These are phyloP conservation scores for Rauvolfia tetraphylla DNA, from an alignment of 257 asterid genomes.

Conservation along the genomic window DNA sequence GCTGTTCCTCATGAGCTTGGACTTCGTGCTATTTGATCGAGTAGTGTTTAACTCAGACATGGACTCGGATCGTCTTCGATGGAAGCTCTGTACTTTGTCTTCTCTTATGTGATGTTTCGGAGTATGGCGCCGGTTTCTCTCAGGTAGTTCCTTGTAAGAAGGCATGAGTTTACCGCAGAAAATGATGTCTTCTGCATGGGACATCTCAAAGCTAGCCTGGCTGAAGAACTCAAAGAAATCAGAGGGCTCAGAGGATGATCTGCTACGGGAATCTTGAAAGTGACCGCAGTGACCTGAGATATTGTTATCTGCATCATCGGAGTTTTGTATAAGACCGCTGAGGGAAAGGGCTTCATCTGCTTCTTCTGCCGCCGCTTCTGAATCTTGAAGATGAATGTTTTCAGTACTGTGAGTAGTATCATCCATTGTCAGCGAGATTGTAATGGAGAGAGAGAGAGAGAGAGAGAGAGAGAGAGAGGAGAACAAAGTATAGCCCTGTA, in stretches of 20 bases:
- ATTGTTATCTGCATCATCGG: conserved; percentile 7
- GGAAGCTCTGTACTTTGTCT: background rate
- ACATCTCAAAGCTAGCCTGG: conserved; percentile 34
- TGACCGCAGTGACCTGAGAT: background rate
- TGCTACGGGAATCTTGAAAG: conserved; percentile 5
- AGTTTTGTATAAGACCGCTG: conserved; percentile 13
- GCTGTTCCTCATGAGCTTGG: conserved; percentile 32
- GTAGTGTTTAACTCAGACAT: conserved; percentile 8
- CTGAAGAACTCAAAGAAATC: conserved; percentile 62
- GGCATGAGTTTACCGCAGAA: conserved; percentile 55
- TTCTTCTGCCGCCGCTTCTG: conserved; percentile 1
- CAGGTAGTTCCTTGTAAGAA: conserved; percentile 16
- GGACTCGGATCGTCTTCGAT: conserved; percentile 18
- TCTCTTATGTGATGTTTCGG: background rate
- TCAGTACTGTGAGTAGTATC: background rate
- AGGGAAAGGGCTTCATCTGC: conserved; percentile 26
- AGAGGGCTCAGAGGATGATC: conserved; percentile 49
- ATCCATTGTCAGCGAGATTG: conserved; percentile 6
- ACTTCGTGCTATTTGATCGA: background rate
- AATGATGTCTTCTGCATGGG: conserved; percentile 64
- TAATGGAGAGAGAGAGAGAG: background rate
- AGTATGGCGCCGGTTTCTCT: background rate
- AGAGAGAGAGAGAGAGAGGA: background rate
- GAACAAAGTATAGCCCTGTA: no score
- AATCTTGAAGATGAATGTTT: background rate